Base-by-base conservation (phyloP, 768 basidiomycete genomes). In the Suillus clintonianus region DNA sequence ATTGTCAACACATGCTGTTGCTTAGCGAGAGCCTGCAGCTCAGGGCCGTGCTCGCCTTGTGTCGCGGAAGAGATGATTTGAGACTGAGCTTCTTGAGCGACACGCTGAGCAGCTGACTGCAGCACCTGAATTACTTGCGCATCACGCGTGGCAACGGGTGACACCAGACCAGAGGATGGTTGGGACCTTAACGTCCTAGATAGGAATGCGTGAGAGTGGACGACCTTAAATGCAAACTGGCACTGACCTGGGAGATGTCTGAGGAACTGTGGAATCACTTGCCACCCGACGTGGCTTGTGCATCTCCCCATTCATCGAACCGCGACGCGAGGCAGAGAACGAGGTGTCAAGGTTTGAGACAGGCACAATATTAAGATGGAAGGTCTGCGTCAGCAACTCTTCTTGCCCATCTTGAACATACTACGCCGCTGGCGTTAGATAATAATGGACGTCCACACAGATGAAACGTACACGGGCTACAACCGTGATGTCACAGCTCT, bases 41-140 rank as follows among this genome's bases (percentile, higher is more conserved):
- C 82, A 9, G 75, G 78, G 19, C 75, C 78, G 34, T 78, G 74
- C 37, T 79, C 79, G 59, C 80, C 82, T n/a, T 83, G 81, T 34
- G 76, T 77, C 27, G 79, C 78, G 39, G 81, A 78, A 22, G 82
- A 79, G 61, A 88, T 84, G 48, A 87, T 82, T 70, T 91, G 89
- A 7, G 85, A 86, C 67, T 90, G 88, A 14, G 84, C 87, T 70
- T 90, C 87, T 71, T 89, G 87, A 13, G 89, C 89, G 27, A 94
- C 89, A 50, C 89, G 88, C 69, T 91, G 88, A 37, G 89, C 91
- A 54, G 90, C 90, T 60, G 83, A 85, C 61, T 90, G 89, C 63
- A 94, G 75, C 43, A 94, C 92, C 64, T 88, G 86, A 58, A 91
- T 89, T 57, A 94, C 89, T 69, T 90, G 89, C 17, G 85, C 87